A percentile compares a stretch with the other conserved stretches of the same genome.
phyloP scores from a whole-genome alignment of 192 early-diverging fungal genomes.

The Coemansia sp. region DNA sequence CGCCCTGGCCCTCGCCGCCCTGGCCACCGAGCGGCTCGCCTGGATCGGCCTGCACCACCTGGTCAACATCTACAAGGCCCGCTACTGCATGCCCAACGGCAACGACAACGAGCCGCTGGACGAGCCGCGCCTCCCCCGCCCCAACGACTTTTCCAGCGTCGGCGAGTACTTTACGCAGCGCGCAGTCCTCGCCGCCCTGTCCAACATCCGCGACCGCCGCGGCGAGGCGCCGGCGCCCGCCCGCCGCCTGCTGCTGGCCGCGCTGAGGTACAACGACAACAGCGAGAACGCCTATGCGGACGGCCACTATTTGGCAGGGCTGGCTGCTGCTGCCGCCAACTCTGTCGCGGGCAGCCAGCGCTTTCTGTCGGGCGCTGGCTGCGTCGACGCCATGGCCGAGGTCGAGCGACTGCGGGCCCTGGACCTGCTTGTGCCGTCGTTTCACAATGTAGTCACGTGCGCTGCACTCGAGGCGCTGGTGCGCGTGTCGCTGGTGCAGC shows the following conservation, averaged over 20 bases:
- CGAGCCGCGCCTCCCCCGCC: conserved; percentile 67
- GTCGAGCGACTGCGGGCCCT: conserved; percentile 77
- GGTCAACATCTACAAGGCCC: conserved; percentile 71
- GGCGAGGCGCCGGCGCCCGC: conserved; percentile 67
- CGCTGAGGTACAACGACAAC: conserved; percentile 95
- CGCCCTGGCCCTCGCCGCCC: conserved; percentile 68
- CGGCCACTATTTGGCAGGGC: conserved; percentile 71
- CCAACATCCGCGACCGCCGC: conserved; percentile 66
- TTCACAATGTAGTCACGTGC: conserved; percentile 84
- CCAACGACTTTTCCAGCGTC: conserved; percentile 87
- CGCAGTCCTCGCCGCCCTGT: conserved; percentile 75
- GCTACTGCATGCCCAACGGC: conserved; percentile 66
- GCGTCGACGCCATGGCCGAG: conserved; percentile 58
- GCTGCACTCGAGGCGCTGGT: conserved; percentile 76
- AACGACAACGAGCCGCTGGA: conserved; percentile 19
- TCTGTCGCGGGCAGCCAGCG: conserved; percentile 58
- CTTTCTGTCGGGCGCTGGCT: conserved; percentile 18
- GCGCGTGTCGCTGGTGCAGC: conserved; percentile 65
- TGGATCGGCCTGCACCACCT: conserved; percentile 77
- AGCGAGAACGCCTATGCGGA: conserved; percentile 86
- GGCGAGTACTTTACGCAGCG: conserved; percentile 93
- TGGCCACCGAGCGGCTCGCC: conserved; percentile 61
- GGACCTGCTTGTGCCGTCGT: conserved; percentile 84
- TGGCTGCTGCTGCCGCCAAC: conserved; percentile 76
- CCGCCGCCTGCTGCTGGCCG: conserved; percentile 70